These are phyloP conservation scores for Arabidopsis arenosa DNA, from an alignment of 345 rosid species.

Conservation along the genomic window DNA sequence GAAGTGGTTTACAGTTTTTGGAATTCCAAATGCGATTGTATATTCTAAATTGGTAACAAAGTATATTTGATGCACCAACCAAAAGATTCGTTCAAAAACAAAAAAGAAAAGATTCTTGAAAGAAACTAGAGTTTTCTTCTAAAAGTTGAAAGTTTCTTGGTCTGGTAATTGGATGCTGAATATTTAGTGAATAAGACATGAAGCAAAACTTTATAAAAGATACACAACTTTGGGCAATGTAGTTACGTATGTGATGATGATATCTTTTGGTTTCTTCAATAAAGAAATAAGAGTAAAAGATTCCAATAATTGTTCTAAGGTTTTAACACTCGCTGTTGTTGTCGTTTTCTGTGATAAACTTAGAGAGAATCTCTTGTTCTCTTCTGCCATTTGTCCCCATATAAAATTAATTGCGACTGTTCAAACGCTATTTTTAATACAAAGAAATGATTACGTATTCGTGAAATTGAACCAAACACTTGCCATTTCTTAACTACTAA, in stretches of 20 bases:
- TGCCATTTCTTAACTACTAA: neutral
- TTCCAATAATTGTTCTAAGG: constrained; percentile 37
- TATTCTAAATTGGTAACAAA: constrained; percentile 13
- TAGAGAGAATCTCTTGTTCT: constrained; percentile 26
- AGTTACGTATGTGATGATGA: constrained; percentile 47
- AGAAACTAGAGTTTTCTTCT: neutral
- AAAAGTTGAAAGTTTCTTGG: constrained; percentile 26
- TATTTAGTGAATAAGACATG: constrained; percentile 2
- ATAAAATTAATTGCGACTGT: constrained; percentile 1
- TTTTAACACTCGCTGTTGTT: constrained; percentile 34
- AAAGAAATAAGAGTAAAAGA: constrained; percentile 33
- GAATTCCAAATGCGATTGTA: neutral
- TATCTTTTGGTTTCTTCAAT: constrained; percentile 23
- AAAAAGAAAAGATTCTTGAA: neutral
- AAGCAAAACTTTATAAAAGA: neutral
- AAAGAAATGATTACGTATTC: constrained; percentile 24
- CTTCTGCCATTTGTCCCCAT: constrained; percentile 18
- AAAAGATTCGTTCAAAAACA: constrained; percentile 19
- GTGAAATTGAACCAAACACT: constrained; percentile 13
- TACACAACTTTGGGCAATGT: constrained; percentile 30
- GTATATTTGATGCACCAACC: constrained; percentile 29
- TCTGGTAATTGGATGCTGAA: constrained; percentile 31
- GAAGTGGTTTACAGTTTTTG: neutral
- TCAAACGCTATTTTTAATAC: neutral
- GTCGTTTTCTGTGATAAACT: constrained; percentile 16